Conservation (phyloP, 2,329 filamentous ascomycete species). For the Nannizziopsis arthrosporioides region DNA sequence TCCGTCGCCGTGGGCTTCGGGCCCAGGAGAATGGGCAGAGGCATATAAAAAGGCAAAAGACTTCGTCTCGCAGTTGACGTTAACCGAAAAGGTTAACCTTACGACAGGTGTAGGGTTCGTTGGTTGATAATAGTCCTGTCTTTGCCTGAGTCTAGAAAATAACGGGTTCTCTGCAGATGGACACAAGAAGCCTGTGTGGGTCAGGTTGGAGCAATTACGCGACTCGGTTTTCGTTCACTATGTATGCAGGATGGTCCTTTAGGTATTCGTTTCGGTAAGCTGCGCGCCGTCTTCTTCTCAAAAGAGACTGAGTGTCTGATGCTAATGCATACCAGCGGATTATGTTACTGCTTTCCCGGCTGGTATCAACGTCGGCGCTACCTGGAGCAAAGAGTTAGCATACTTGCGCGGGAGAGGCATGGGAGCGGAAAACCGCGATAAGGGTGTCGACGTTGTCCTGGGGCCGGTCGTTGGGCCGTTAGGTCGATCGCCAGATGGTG, state of each 20-base stretch:
- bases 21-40: conserved; percentile 59
- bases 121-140: neutral
- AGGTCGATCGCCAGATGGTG: conserved; percentile 55
- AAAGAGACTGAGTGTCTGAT: neutral
- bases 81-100: conserved; percentile 85
- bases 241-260: conserved; percentile 81
- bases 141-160: neutral
- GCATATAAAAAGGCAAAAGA: conserved; percentile 64
- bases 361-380: conserved; percentile 68
- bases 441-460: conserved; percentile 63
- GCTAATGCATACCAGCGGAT: conserved; percentile 43
- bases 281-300: neutral
- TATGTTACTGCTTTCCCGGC: conserved; percentile 72
- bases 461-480: conserved; percentile 67
- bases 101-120: conserved; percentile 78
- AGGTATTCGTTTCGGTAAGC: conserved; percentile 56
- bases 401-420: conserved; percentile 58
- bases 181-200: conserved; percentile 63
- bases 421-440: conserved; percentile 61
- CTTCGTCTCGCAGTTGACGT: conserved; percentile 72
- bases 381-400: conserved; percentile 64
- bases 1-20: conserved; percentile 77
- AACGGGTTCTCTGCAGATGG: conserved; percentile 41
- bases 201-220: conserved; percentile 44
- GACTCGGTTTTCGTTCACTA: conserved; percentile 53